Evolutionary conservation across 1,284 basidiomycete species (phyloP), one percentile per base, ranked within the genome.

Genomic region (Puccinia sorghi): DNA sequence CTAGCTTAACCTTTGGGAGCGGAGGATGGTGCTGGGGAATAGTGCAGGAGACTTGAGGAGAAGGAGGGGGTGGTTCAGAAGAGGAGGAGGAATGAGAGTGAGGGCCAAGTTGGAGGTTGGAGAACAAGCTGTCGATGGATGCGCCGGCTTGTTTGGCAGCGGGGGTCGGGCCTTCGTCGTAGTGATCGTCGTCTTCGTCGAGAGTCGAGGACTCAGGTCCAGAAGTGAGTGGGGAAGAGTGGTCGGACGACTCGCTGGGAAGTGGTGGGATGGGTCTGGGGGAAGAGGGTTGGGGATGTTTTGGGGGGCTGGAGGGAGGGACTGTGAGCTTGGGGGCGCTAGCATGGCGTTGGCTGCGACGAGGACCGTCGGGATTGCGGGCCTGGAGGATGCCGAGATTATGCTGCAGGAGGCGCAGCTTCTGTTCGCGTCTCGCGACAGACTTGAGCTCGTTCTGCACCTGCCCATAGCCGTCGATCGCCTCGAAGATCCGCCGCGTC

Each of bases 51-150:
- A 41, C 17, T 32, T 32, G 59, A 39, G 37, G 37, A 2, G 59
- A 39, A 32, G 59, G 37, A 27, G 12, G 9, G 25, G 4, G n/a
- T n/a, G 32, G 32, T 32, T 32, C 11, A 15, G 59, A 15, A 37
- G 59, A 61, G 59, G 37, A n/a, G 59, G n/a, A n/a, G 8, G 59
- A 32, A 20, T 9, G 64, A 27, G 6, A 3, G 27, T 32, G 15
- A n/a, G 64, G 41, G 9, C 64, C 64, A 12, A 67, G 64, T 27
- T 67, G 41, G 11, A 67, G 64, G 17, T 25, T 27, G 12, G 41
- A 48, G 64, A 67, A 67, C 22, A 67, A n/a, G 22, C 27, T 67
- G 64, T 67, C 64, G 43, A 67, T 67, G 11, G 64, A 67, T 46
- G 22, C 22, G 46, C 27, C 64, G 43, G 43, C 8, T 4, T 9